Percentiles rank a stretch among this genome's conserved stretches.
These are phyloP conservation scores for Trebouxia sp. DNA, from an alignment of 139 green algal genomes.

Conservation along the genomic window DNA sequence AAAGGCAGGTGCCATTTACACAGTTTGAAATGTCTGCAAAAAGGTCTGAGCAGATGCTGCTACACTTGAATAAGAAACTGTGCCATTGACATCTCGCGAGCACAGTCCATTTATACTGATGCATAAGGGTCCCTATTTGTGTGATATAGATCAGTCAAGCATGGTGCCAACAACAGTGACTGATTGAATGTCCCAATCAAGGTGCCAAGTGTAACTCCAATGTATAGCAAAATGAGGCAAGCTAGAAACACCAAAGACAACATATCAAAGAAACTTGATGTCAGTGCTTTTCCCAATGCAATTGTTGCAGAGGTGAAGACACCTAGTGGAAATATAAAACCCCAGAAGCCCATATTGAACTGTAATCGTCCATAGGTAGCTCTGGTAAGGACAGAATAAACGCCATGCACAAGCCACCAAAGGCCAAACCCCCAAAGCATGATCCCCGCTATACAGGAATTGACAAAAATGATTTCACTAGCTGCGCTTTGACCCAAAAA, in stretches of 20 bases:
- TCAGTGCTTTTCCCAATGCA: slow-evolving; percentile 14
- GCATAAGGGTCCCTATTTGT: neutral
- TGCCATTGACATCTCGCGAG: no score
- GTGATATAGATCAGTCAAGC: neutral
- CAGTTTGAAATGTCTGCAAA: no score
- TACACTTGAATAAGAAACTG: no score
- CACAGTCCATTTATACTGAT: no score
- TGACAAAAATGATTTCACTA: neutral
- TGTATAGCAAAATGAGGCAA: slow-evolving; percentile 23
- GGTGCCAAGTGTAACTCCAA: slow-evolving; percentile 19
- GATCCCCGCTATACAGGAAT: slow-evolving; percentile 8
- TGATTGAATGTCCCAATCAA: slow-evolving; percentile 8
- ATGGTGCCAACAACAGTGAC: slow-evolving; percentile 27
- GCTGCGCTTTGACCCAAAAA: slow-evolving; percentile 21
- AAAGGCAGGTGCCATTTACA: no score
- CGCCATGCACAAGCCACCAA: slow-evolving; percentile 36
- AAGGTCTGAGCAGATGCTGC: no score
- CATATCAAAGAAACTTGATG: slow-evolving; percentile 17
- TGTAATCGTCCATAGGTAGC: neutral
- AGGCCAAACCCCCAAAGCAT: slow-evolving; percentile 31
- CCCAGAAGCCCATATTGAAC: slow-evolving; percentile 36
- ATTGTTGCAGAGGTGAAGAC: slow-evolving; percentile 26
- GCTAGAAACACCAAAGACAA: slow-evolving; percentile 7
- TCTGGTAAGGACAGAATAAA: slow-evolving; percentile 13
- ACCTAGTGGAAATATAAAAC: slow-evolving; percentile 37